Evolutionary conservation across 176 grass and related monocot species (phyloP).

Genomic region (Stipa capillata): DNA sequence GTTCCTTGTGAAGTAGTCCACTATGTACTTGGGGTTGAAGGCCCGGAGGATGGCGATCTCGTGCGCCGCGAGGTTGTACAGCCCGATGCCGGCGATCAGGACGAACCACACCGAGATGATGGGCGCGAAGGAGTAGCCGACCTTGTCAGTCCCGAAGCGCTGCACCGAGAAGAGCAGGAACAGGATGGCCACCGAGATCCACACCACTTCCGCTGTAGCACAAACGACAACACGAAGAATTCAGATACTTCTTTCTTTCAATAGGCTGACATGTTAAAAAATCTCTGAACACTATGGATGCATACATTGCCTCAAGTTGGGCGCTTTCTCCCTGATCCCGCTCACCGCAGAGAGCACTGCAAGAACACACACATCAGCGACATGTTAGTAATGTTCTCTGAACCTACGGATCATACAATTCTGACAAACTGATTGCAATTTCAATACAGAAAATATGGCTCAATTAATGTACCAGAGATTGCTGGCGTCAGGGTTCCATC

Average conservation of each 20-base stretch:
- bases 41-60: slow-evolving; percentile 39
- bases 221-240: not conserved
- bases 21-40: slow-evolving; percentile 52
- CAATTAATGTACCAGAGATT: slow-evolving; percentile 38
- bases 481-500: no score
- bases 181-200: slow-evolving; percentile 48
- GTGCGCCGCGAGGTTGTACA: slow-evolving; percentile 42
- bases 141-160: slow-evolving; percentile 57
- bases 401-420: not conserved
- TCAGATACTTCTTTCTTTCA: not conserved
- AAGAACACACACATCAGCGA: not conserved
- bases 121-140: slow-evolving; percentile 61
- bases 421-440: not conserved
- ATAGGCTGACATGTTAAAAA: not conserved
- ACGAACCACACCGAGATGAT: slow-evolving; percentile 52
- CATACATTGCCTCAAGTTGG: slow-evolving; percentile 25
- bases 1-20: slow-evolving; percentile 49
- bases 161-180: slow-evolving; percentile 40
- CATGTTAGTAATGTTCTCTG: not conserved
- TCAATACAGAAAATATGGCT: not conserved
- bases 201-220: slow-evolving; percentile 29
- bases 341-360: slow-evolving; percentile 50
- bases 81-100: slow-evolving; percentile 40
- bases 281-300: not conserved
- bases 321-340: slow-evolving; percentile 52